A percentile compares a stretch with the other conserved stretches of the same genome.
phyloP scores from a whole-genome alignment of 1,139 yeast genomes.

The Kazachstania sp. region DNA sequence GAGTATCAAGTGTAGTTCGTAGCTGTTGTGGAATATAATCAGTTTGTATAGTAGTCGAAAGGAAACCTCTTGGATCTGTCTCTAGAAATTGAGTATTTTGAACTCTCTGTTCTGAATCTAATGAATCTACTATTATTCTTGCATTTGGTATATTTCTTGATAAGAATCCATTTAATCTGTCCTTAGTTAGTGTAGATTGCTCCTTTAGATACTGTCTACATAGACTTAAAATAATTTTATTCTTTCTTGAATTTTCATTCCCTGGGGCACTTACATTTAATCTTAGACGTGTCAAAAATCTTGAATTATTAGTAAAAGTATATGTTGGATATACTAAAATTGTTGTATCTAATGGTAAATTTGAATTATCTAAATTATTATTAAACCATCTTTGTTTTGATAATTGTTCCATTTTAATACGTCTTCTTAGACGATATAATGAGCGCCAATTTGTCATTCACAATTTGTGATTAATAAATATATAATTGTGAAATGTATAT shows the following conservation, averaged over 20 bases:
- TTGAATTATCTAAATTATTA: neutral
- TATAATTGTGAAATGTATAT: too few species aligned
- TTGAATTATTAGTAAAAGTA: conserved; percentile 27
- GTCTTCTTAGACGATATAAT: conserved; percentile 1
- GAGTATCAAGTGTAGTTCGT: conserved; percentile 21
- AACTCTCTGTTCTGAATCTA: neutral
- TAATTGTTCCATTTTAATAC: conserved; percentile 3
- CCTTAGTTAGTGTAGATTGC: conserved; percentile 3
- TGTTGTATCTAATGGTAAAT: conserved; percentile 27
- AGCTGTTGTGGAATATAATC: conserved; percentile 49
- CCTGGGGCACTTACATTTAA: conserved; percentile 75
- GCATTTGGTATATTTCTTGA: neutral
- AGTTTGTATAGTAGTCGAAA: conserved; percentile 42
- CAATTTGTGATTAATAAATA: too few species aligned
- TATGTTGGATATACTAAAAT: conserved; percentile 55
- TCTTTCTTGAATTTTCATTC: conserved; percentile 52
- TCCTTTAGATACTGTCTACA: conserved; percentile 47
- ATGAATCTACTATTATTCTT: neutral
- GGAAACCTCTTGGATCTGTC: conserved; percentile 57
- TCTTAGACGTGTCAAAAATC: conserved; percentile 45
- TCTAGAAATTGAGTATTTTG: neutral
- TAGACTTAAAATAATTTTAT: conserved; percentile 56
- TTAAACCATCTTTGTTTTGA: neutral
- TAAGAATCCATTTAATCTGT: neutral
- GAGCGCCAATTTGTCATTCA: conserved; percentile 2